phyloP scores from a whole-genome alignment of 2,329 filamentous ascomycete genomes.

The Sporothrix euskadiensis region DNA sequence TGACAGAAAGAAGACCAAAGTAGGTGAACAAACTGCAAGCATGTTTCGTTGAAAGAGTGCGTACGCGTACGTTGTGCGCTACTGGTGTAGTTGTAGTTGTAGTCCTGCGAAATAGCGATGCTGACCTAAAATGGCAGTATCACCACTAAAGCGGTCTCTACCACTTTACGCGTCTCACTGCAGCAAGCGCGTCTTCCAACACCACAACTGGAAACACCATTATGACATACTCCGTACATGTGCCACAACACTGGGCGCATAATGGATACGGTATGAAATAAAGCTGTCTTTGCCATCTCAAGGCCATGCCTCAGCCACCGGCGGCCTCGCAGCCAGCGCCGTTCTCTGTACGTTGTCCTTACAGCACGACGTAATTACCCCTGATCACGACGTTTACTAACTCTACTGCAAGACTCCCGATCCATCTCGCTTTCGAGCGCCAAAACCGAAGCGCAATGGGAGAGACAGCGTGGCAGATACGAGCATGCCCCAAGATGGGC shows the following conservation, averaged over 20 bases:
- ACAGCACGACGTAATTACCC: too few species aligned
- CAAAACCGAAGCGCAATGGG: neutral
- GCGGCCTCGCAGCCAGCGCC: conserved; percentile 17
- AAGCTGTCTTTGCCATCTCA: neutral
- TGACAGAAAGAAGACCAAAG: too few species aligned
- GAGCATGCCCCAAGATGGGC: neutral
- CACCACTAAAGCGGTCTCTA: neutral
- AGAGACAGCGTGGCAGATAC: neutral
- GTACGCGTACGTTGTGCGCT: too few species aligned
- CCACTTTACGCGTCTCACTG: conserved; percentile 1
- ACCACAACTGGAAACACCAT: neutral
- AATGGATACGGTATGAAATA: neutral
- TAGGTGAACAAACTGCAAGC: too few species aligned
- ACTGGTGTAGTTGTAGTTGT: neutral
- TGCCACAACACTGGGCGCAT: neutral
- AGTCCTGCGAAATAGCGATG: neutral
- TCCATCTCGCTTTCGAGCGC: conserved; percentile 19
- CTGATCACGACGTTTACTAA: neutral
- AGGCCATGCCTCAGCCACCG: conserved; percentile 18
- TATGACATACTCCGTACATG: neutral
- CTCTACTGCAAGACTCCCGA: conserved; percentile 7
- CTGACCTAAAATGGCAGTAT: conserved; percentile 2
- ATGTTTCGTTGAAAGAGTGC: neutral
- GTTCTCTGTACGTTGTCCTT: conserved; percentile 8
- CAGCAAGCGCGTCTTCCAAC: neutral